Base-by-base conservation (phyloP, 441 rosid species). In the Eruca vesicaria region DNA sequence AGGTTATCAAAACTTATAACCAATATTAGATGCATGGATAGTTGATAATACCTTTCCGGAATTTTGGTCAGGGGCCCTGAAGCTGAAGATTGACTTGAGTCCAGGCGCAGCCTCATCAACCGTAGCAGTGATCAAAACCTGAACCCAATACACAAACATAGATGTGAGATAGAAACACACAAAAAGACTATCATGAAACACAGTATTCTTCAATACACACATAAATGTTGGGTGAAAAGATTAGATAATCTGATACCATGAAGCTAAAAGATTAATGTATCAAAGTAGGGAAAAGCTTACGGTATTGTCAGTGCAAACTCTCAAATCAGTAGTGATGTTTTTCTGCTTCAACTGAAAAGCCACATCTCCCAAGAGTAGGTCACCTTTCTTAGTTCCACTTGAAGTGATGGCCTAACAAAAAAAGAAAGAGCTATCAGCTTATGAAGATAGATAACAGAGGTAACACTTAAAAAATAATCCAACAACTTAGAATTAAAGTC, bases 91-190 rank as follows among this genome's bases (percentile, higher is more conserved):
- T 15, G 97, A 33, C 86, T 87, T 95, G 82, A 90, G 75, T 36
- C 99, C 98, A 58, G 97, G 99, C 61, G 89, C 88, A 81, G 93
- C 87, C 82, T 95, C 94, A 82, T 93, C 89, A 71, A 93, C 72
- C 0, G 95, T 93, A 14, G 91, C 80, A 38, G 97, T 95, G 63
- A 97, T 84, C 33, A 85, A 71, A 45, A 95, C 89, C 99, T 95
- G 86, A 16, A 70, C 23, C 68, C 29, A 63, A 74, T 19, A 35
- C 45, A 29, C 11, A 58, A 5, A 41, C 52, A 48, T 15, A 45
- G 53, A 45, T n/a, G 52, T 45, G 6, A 29, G 32, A 4, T 5
- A 29, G 15, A 12, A 38, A 12, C 15, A 38, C n/a, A 43, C 8
- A 43, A 43, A 29, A 5, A 43, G 50, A 43, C 2, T 14, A 41